A percentile compares a stretch with the other conserved stretches of the same genome.
These are phyloP conservation scores for Immersiporthe knoxdaviesiana DNA, from an alignment of 2,329 filamentous ascomycete species.

Conservation along the genomic window DNA sequence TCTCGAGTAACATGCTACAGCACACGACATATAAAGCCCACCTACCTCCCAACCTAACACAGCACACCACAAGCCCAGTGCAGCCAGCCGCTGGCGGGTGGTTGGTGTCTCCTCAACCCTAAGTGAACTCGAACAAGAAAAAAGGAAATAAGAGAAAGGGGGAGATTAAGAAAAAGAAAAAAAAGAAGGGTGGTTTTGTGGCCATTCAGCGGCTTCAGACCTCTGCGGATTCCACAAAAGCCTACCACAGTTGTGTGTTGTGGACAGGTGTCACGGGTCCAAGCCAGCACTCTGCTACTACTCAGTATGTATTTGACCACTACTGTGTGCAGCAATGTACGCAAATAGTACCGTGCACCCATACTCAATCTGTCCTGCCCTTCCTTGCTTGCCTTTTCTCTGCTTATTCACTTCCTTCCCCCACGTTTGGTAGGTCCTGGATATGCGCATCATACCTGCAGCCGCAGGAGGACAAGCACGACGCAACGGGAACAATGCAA, in stretches of 20 bases:
- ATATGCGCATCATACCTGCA: conserved; percentile 31
- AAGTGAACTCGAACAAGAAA: not conserved
- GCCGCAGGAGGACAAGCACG: conserved; percentile 31
- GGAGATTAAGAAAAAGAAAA: too few species aligned
- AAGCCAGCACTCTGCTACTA: too few species aligned
- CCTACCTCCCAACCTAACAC: too few species aligned
- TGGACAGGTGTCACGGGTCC: not conserved
- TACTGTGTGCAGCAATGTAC: too few species aligned
- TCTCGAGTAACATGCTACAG: not conserved
- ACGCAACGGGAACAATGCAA: conserved; percentile 15
- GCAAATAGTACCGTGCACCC: conserved; percentile 1
- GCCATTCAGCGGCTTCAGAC: not conserved
- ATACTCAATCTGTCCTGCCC: conserved; percentile 8
- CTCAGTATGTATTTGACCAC: too few species aligned
- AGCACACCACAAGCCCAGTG: not conserved
- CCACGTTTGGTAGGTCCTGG: conserved; percentile 6
- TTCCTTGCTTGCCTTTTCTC: not conserved
- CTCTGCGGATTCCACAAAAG: not conserved
- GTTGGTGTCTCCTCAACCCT: not conserved
- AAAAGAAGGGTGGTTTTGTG: not conserved
- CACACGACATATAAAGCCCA: not conserved
- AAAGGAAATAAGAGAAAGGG: too few species aligned
- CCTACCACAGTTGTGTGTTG: not conserved
- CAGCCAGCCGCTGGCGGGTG: not conserved
- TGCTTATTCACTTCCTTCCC: not conserved